A percentile compares a stretch with the other conserved stretches of the same genome.
Conservation (phyloP, 495 filamentous ascomycete species). For the Opeltia flavorubescens region DNA sequence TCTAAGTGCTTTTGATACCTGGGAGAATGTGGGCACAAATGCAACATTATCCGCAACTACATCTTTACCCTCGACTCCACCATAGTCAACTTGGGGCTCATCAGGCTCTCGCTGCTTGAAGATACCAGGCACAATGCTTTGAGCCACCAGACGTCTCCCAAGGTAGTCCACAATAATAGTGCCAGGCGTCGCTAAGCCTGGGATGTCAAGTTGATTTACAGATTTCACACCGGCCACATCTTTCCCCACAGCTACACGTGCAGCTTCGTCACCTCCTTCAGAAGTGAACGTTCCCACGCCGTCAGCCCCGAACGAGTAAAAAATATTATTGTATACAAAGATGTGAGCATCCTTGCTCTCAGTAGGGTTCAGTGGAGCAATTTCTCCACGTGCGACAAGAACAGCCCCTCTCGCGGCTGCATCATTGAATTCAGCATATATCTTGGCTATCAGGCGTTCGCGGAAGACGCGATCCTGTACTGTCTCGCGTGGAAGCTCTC, state of each 20-base stretch:
- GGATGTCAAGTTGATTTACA: slow-evolving; percentile 93
- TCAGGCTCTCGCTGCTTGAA: slow-evolving; percentile 97
- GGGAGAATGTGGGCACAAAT: slow-evolving; percentile 75
- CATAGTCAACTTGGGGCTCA: slow-evolving; percentile 97
- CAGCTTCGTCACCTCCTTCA: slow-evolving; percentile 95
- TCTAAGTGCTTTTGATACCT: slow-evolving; percentile 70
- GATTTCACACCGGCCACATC: slow-evolving; percentile 86
- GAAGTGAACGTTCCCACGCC: slow-evolving; percentile 93
- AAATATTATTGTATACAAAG: slow-evolving; percentile 98
- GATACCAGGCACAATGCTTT: slow-evolving; percentile 97
- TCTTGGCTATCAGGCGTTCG: slow-evolving; percentile 82
- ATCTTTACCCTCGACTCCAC: slow-evolving; percentile 94
- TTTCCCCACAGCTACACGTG: slow-evolving; percentile 90
- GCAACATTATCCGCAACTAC: slow-evolving; percentile 77
- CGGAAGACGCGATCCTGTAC: slow-evolving; percentile 95
- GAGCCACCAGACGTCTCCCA: slow-evolving; percentile 91
- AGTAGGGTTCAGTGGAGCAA: slow-evolving; percentile 92
- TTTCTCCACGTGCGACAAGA: slow-evolving; percentile 81
- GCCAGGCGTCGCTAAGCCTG: slow-evolving; percentile 83
- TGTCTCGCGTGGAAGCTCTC: slow-evolving; percentile 80
- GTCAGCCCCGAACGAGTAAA: slow-evolving; percentile 96
- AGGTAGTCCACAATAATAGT: slow-evolving; percentile 96
- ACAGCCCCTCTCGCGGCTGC: slow-evolving; percentile 89
- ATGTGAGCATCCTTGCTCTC: slow-evolving; percentile 90
- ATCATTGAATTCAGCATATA: slow-evolving; percentile 95